These are phyloP conservation scores for Trichoderma gracile DNA, from an alignment of 2,329 filamentous ascomycete species.

Conservation along the genomic window DNA sequence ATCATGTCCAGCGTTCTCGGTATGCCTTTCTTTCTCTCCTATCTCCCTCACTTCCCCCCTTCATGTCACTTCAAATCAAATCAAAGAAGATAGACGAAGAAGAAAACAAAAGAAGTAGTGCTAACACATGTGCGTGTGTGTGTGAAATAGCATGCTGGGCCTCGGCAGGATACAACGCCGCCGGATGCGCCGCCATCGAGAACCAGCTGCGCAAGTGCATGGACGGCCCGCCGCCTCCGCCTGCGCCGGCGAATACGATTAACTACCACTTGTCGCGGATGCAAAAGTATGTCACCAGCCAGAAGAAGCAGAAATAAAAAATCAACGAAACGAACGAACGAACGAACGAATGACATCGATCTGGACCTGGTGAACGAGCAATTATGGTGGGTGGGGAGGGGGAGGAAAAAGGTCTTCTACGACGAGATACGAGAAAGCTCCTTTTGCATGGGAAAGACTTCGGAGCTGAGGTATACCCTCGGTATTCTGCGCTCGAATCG, in stretches of 20 bases:
- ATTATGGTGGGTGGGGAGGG: too few relatives aligned
- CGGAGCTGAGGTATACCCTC: neutral
- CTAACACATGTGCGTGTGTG: neutral
- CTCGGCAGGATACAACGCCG: slow-evolving; percentile 67
- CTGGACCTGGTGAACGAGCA: too few relatives aligned
- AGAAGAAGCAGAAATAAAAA: slow-evolving; percentile 38
- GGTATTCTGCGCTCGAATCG: neutral
- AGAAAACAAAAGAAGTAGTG: accelerated
- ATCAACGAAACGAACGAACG: neutral
- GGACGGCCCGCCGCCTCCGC: slow-evolving; percentile 67
- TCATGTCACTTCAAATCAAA: too few relatives aligned
- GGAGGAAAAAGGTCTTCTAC: too few relatives aligned
- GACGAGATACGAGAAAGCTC: too few relatives aligned
- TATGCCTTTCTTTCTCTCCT: slow-evolving; percentile 37
- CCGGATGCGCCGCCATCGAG: slow-evolving; percentile 61
- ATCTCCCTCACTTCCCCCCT: too few relatives aligned
- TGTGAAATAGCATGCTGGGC: slow-evolving; percentile 72
- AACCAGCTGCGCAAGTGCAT: slow-evolving; percentile 68
- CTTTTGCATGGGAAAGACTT: neutral
- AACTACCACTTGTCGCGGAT: slow-evolving; percentile 88
- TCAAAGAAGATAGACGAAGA: neutral
- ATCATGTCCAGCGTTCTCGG: slow-evolving; percentile 61
- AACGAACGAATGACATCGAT: too few relatives aligned
- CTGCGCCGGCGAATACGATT: slow-evolving; percentile 69
- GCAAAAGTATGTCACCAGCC: slow-evolving; percentile 65